A percentile compares a stretch with the other conserved stretches of the same genome.
Conservation (phyloP, 2,329 filamentous ascomycete genomes). For the Ophiostoma tasmaniense region DNA sequence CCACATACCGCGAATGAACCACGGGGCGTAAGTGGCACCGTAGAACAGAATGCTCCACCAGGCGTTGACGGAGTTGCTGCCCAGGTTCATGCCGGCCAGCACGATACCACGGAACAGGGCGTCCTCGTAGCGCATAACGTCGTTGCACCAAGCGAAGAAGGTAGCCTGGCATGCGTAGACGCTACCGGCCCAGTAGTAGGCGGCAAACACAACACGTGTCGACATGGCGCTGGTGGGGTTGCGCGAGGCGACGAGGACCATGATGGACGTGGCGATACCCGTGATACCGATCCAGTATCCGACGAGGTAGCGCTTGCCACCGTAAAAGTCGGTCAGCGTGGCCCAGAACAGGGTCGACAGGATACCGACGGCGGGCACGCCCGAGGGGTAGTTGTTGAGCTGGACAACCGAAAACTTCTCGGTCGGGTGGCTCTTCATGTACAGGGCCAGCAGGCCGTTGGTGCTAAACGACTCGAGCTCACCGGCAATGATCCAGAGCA, state of each 20-base stretch:
- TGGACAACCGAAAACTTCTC: conserved; percentile 38
- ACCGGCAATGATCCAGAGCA: conserved; percentile 61
- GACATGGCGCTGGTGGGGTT: conserved; percentile 32
- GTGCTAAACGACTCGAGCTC: conserved; percentile 63
- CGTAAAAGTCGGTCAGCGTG: conserved; percentile 55
- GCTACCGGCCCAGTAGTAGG: conserved; percentile 62
- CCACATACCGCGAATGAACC: conserved; percentile 62
- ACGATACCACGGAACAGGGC: conserved; percentile 56
- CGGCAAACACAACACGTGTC: conserved; percentile 50
- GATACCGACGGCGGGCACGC: conserved; percentile 49
- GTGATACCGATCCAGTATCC: conserved; percentile 60
- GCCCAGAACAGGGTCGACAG: conserved; percentile 60
- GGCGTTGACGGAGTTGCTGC: conserved; percentile 59
- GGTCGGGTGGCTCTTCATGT: conserved; percentile 40
- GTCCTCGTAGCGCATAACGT: conserved; percentile 56
- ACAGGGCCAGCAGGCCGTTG: conserved; percentile 49
- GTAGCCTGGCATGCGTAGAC: conserved; percentile 67
- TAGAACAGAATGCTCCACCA: conserved; percentile 71
- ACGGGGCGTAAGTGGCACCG: conserved; percentile 55
- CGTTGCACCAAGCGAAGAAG: conserved; percentile 70
- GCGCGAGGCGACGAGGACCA: conserved; percentile 49
- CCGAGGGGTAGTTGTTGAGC: conserved; percentile 50
- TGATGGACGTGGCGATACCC: conserved; percentile 50
- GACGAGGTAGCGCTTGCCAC: conserved; percentile 56
- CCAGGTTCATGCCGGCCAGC: conserved; percentile 63